Evolutionary conservation across 2,329 filamentous ascomycete species (phyloP).

Genomic region (Phyllosticta citrichinensis): DNA sequence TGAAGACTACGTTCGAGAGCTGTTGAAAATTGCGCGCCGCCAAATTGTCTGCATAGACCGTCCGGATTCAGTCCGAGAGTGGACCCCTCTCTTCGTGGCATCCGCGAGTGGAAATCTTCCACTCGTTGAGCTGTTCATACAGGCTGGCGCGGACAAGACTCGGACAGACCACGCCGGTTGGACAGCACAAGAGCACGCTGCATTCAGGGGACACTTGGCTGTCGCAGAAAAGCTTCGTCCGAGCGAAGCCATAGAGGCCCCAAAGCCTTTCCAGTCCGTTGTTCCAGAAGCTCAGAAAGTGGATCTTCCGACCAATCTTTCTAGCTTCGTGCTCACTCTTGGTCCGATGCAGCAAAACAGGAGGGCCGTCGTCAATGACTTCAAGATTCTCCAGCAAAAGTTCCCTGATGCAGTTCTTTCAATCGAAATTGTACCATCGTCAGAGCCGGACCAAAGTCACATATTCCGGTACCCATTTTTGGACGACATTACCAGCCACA

Average conservation of each 20-base stretch:
- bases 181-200: slow-evolving; percentile 89
- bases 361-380: not conserved
- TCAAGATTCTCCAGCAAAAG: not conserved
- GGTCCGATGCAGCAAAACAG: not conserved
- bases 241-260: no score
- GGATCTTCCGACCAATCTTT: slow-evolving; percentile 34
- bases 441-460: no score
- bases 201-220: slow-evolving; percentile 74
- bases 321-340: not conserved
- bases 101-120: slow-evolving; percentile 75
- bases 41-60: slow-evolving; percentile 71
- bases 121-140: slow-evolving; percentile 66
- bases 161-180: slow-evolving; percentile 79
- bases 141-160: slow-evolving; percentile 66
- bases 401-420: not conserved
- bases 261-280: not conserved
- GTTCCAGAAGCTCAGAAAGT: slow-evolving; percentile 39
- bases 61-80: slow-evolving; percentile 73
- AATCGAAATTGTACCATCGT: not conserved
- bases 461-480: not conserved
- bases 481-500: not conserved
- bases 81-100: slow-evolving; percentile 92
- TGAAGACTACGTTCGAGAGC: slow-evolving; percentile 63
- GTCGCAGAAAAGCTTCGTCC: slow-evolving; percentile 60
- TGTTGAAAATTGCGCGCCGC: slow-evolving; percentile 58